phyloP scores from a whole-genome alignment of 2,329 filamentous ascomycete species.

The Stagonosporopsis chrysanthemi region DNA sequence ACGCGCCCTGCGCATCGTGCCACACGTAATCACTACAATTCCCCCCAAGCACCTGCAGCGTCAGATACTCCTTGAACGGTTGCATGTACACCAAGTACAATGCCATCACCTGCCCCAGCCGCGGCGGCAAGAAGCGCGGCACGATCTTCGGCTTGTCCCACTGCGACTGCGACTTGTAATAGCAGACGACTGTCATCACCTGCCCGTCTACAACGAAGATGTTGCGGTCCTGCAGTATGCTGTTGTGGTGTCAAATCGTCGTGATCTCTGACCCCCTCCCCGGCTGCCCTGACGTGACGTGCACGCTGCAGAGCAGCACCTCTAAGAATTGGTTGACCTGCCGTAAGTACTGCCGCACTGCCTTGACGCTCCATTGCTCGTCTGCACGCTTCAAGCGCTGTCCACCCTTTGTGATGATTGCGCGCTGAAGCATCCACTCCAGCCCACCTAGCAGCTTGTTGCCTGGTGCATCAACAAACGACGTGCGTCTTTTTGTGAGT shows the following conservation, averaged over 20 bases:
- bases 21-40: slow-evolving; percentile 21
- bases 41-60: slow-evolving; percentile 16
- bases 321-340: neutral
- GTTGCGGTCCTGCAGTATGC: slow-evolving; percentile 28
- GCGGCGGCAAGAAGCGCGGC: slow-evolving; percentile 29
- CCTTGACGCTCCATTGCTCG: neutral
- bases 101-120: neutral
- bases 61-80: too few relatives aligned
- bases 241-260: slow-evolving; percentile 11
- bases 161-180: slow-evolving; percentile 36
- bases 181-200: slow-evolving; percentile 28
- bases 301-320: neutral
- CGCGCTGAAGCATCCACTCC: neutral
- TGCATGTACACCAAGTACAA: too few relatives aligned
- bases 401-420: neutral
- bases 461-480: neutral
- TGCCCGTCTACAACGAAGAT: slow-evolving; percentile 27
- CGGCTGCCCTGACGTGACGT: too few relatives aligned
- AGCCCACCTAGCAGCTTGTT: neutral
- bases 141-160: slow-evolving; percentile 35
- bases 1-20: slow-evolving; percentile 14
- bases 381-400: neutral
- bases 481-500: neutral
- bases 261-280: too few relatives aligned
- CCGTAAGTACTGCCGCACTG: neutral